A percentile compares a stretch with the other conserved stretches of the same genome.
phyloP scores from a whole-genome alignment of 2,329 filamentous ascomycete genomes.

The Pseudomassariella vexata region DNA sequence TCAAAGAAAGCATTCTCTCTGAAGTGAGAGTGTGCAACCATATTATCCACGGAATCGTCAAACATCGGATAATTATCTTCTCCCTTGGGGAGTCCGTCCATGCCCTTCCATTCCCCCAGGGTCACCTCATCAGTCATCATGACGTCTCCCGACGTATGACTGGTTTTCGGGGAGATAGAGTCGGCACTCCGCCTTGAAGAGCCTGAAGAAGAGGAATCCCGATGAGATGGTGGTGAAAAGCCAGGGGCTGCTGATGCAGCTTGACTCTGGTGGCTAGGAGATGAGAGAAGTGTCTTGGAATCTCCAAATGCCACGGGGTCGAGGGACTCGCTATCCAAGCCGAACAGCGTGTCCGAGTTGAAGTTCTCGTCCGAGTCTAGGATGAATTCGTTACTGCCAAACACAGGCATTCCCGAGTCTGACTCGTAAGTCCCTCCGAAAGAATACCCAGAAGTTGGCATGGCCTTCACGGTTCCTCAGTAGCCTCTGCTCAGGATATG shows the following conservation, averaged over 20 bases:
- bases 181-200: conserved; percentile 19
- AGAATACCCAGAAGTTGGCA: conserved; percentile 7
- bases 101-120: conserved; percentile 6
- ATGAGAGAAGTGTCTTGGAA: conserved; percentile 12
- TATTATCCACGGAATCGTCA: conserved; percentile 13
- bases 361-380: conserved; percentile 8
- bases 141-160: conserved; percentile 19
- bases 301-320: conserved; percentile 10
- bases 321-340: too few relatives aligned
- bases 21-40: conserved; percentile 18
- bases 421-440: conserved; percentile 8
- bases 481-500: too few relatives aligned
- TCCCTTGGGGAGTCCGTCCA: background rate
- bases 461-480: conserved; percentile 2
- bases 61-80: conserved; percentile 15
- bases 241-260: conserved; percentile 7
- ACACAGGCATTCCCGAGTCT: conserved; percentile 8
- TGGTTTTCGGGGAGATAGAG: conserved; percentile 21
- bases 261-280: conserved; percentile 8
- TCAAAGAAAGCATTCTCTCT: conserved; percentile 44
- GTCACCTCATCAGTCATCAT: conserved; percentile 16
- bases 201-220: conserved; percentile 24
- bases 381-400: conserved; percentile 7
- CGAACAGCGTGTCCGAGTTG: conserved; percentile 4
- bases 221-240: conserved; percentile 16